phyloP scores from a whole-genome alignment of 2,329 filamentous ascomycete genomes.

The Ceratocystis albifundus region DNA sequence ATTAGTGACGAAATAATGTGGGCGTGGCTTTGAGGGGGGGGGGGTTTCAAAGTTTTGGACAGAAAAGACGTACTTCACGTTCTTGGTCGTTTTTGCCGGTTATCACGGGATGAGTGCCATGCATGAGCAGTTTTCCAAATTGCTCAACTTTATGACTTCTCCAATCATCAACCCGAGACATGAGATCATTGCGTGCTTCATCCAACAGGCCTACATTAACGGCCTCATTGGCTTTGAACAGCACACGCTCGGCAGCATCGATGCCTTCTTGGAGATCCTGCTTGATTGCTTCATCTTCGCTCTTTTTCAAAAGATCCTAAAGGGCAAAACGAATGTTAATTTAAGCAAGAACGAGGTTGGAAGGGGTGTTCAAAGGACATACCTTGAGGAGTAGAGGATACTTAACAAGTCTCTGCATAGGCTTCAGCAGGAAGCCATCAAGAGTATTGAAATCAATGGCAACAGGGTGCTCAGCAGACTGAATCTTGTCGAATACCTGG shows the following conservation, averaged over 20 bases:
- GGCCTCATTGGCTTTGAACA: conserved; percentile 78
- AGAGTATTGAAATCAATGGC: conserved; percentile 78
- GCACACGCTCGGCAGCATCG: conserved; percentile 66
- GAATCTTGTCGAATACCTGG: conserved; percentile 77
- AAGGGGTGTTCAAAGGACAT: conserved; percentile 26
- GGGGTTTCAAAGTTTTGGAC: neutral
- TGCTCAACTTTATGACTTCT: conserved; percentile 81
- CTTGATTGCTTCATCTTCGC: conserved; percentile 58
- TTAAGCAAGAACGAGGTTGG: conserved; percentile 24
- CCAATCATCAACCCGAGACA: conserved; percentile 84
- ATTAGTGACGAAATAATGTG: conserved; percentile 13
- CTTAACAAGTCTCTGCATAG: conserved; percentile 89
- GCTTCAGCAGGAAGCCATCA: conserved; percentile 87
- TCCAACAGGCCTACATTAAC: conserved; percentile 78
- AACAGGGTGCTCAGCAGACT: conserved; percentile 61
- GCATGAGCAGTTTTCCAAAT: conserved; percentile 80
- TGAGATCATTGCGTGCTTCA: conserved; percentile 73
- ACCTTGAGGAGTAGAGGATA: conserved; percentile 85
- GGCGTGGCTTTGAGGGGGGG: no score
- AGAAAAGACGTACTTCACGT: conserved; percentile 58
- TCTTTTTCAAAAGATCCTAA: conserved; percentile 78
- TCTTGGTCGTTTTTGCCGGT: conserved; percentile 84
- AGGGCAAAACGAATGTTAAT: conserved; percentile 23
- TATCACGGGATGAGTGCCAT: conserved; percentile 82
- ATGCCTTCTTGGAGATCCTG: conserved; percentile 66